phyloP scores from a whole-genome alignment of 2,329 filamentous ascomycete species.

The Colletotrichum tanaceti region DNA sequence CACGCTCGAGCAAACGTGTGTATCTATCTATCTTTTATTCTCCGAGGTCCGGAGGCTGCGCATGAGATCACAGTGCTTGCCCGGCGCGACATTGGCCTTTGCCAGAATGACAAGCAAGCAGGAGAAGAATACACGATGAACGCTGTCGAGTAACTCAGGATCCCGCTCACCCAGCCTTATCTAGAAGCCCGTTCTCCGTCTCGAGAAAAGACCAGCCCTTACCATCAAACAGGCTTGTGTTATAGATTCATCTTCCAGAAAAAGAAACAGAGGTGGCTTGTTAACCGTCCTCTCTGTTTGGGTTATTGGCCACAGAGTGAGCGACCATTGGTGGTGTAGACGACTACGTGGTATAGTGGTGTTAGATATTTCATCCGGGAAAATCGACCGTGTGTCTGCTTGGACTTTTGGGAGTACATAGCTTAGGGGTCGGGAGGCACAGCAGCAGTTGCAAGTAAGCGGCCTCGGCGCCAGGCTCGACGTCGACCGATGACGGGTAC shows the following conservation, averaged over 20 bases:
- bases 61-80: background rate
- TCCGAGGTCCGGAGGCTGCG: slow-evolving; percentile 6
- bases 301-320: too few species aligned
- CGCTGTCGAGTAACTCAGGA: too few species aligned
- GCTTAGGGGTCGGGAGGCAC: background rate
- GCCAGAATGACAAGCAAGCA: background rate
- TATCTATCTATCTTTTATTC: background rate
- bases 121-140: too few species aligned
- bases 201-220: too few species aligned
- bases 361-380: background rate
- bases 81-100: background rate
- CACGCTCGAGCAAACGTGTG: slow-evolving; percentile 9
- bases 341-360: too few species aligned
- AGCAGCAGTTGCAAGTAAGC: slow-evolving; percentile 13
- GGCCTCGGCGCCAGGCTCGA: slow-evolving; percentile 4
- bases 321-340: too few species aligned
- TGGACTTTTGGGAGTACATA: background rate
- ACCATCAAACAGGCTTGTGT: too few species aligned
- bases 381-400: slow-evolving; percentile 11
- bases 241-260: too few species aligned
- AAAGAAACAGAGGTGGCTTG: too few species aligned
- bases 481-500: slow-evolving; percentile 8
- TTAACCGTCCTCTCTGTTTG: too few species aligned
- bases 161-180: too few species aligned
- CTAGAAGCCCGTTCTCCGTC: too few species aligned